phyloP scores from a whole-genome alignment of 2,329 filamentous ascomycete species.

The Diaporthe sp. region DNA sequence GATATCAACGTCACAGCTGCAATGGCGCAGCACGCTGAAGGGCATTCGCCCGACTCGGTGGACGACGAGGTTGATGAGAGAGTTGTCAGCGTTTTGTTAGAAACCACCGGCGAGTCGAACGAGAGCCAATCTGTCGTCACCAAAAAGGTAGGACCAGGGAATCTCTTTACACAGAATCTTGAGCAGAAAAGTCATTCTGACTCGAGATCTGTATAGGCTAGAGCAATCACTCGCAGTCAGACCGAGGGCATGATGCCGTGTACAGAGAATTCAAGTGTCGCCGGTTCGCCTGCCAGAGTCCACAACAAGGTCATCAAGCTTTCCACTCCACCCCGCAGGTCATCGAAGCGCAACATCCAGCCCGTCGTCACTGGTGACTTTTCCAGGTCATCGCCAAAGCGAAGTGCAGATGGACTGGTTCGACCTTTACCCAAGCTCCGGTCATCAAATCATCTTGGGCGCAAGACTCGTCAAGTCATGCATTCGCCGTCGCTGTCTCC shows the following conservation, averaged over 20 bases:
- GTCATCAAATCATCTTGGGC: conserved; percentile 4
- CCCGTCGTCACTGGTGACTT: background rate
- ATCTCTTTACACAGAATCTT: no score
- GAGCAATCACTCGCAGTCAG: conserved; percentile 22
- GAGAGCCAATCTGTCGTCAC: background rate
- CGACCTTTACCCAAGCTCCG: conserved; percentile 26
- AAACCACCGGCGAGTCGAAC: conserved; percentile 10
- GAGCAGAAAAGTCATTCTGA: background rate
- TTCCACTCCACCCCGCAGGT: conserved; percentile 20
- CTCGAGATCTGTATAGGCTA: background rate
- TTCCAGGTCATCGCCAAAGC: conserved; percentile 3
- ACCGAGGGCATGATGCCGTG: conserved; percentile 19
- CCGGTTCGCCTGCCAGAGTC: background rate
- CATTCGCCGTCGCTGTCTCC: conserved; percentile 10
- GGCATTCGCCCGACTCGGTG: background rate
- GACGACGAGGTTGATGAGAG: conserved; percentile 17
- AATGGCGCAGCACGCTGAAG: background rate
- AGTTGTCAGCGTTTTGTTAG: conserved; percentile 31
- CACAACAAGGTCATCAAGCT: background rate
- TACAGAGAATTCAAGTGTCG: background rate
- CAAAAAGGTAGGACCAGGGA: conserved; percentile 11
- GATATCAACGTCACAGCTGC: background rate
- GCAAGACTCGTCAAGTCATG: background rate
- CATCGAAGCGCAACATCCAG: conserved; percentile 14
- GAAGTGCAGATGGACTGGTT: conserved; percentile 17